Base-by-base conservation (phyloP, 768 basidiomycete species). In the Kwoniella europaea region DNA sequence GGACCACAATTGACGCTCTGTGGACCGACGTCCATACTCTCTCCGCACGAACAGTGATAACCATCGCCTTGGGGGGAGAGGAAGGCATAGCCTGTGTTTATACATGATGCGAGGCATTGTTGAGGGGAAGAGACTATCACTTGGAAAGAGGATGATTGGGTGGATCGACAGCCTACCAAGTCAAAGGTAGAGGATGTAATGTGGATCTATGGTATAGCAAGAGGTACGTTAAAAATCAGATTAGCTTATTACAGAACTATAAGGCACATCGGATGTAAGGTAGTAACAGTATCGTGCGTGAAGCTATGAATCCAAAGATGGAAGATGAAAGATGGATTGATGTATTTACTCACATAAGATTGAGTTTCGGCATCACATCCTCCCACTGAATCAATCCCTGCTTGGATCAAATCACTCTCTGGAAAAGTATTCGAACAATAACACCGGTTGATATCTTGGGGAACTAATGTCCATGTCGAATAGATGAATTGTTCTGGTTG, bases 371-470 rank as follows among this genome's bases (percentile, higher is more conserved):
- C n/a, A 44, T 54, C 42, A 43, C 67, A 68, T n/a, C 16, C 42
- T 24, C 67, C 67, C 18, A 41, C 20, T 9, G 67, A 41, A n/a
- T 62, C 59, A 10, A 18, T 29, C 6, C 55, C 59, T 10, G 16
- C 16, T 29, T 60, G 46, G 15, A 68, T 53, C 12, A 43, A 24
- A 22, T 41, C 55, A 22, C 29, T 20, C 10, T 43, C 46, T 3
- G 67, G 67, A 10, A 35, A 24, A 4, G 46, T 54, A 20, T 68
- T 62, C 1, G 58, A 54, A 46, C 67, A 68, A 29, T 61, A 60
- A 55, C 67, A 68, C 27, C 67, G 44, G 35, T 68, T 68, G 22
- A 53, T 24, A 50, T 68, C 67, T n/a, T 61, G 22, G 4, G 58
- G 58, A 2, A 60, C 46, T 18, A 60, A 29, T 10, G 44, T 18